Conservation (phyloP, 2,329 filamentous ascomycete species). For the Sarocladium kiliense region DNA sequence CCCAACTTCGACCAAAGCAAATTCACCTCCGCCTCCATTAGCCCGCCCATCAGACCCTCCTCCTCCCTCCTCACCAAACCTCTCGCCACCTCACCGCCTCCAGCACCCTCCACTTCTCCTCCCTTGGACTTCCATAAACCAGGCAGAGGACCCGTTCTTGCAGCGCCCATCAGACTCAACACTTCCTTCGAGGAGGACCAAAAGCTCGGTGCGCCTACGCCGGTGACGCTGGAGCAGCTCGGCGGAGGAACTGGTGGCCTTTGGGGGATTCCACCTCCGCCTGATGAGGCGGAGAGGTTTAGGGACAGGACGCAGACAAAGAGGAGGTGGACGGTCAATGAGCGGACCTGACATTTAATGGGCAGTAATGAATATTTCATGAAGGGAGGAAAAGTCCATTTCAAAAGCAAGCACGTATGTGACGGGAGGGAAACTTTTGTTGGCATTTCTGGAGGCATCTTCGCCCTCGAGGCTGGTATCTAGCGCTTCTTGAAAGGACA, state of each 20-base stretch:
- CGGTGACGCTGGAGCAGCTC: slow-evolving; percentile 25
- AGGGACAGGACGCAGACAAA: slow-evolving; percentile 43
- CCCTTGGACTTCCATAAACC: neutral
- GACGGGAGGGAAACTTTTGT: too few species aligned
- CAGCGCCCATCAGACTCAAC: slow-evolving; percentile 30
- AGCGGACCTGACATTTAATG: slow-evolving; percentile 27
- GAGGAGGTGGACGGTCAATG: slow-evolving; percentile 52
- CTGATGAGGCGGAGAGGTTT: slow-evolving; percentile 39
- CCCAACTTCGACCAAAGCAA: slow-evolving; percentile 45
- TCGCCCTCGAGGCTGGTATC: neutral
- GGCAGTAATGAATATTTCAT: too few species aligned
- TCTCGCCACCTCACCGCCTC: neutral
- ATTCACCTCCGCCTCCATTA: slow-evolving; percentile 16
- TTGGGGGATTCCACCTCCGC: slow-evolving; percentile 38
- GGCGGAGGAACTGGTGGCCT: slow-evolving; percentile 36
- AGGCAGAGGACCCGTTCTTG: slow-evolving; percentile 21
- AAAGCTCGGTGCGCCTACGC: slow-evolving; percentile 4
- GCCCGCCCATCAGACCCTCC: neutral
- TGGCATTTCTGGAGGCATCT: neutral
- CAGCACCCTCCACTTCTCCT: slow-evolving; percentile 6
- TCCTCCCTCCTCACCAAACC: slow-evolving; percentile 2
- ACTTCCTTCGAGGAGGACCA: slow-evolving; percentile 21
- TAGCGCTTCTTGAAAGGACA: neutral
- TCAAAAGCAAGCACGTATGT: too few species aligned
- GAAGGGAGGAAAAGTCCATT: neutral